Conservation (phyloP, 139 green algal genomes). For the Asterochloris sp. region DNA sequence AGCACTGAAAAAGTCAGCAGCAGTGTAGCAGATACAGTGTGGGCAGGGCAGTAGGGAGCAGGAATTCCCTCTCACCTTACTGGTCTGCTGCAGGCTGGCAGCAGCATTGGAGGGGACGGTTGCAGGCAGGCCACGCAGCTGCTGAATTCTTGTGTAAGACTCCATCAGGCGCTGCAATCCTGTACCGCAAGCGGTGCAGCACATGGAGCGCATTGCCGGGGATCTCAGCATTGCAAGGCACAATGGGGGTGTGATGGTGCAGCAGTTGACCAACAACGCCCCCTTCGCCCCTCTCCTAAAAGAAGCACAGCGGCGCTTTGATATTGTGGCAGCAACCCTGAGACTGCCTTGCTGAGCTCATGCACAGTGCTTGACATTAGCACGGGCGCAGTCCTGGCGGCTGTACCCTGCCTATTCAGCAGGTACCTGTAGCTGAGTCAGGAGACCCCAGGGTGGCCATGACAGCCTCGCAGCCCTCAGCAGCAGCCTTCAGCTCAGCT, state of each 20-base stretch:
- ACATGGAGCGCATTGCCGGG: not conserved
- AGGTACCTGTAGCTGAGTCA: not conserved
- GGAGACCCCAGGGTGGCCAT: conserved; percentile 9
- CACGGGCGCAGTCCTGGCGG: too few species aligned
- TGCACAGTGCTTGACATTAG: too few species aligned
- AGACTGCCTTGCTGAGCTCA: too few species aligned
- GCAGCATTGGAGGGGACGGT: conserved; percentile 36
- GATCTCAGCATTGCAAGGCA: not conserved
- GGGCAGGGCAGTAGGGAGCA: not conserved
- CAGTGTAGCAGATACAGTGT: not conserved
- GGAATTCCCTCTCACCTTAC: conserved; percentile 22
- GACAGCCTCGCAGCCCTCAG: conserved; percentile 21
- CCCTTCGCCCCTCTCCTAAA: too few species aligned
- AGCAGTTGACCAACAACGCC: too few species aligned
- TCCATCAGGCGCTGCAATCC: conserved; percentile 19
- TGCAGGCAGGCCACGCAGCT: conserved; percentile 34
- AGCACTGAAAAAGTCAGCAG: too few species aligned
- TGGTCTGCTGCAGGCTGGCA: conserved; percentile 39
- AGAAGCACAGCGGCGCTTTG: too few species aligned
- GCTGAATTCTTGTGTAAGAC: conserved; percentile 43
- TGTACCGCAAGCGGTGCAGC: not conserved
- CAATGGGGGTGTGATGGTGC: not conserved
- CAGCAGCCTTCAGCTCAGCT: conserved; percentile 4
- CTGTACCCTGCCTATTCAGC: too few species aligned
- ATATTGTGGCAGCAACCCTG: too few species aligned